Conservation (phyloP, 2,329 filamentous ascomycete genomes). For the Ophiocordyceps australis region DNA sequence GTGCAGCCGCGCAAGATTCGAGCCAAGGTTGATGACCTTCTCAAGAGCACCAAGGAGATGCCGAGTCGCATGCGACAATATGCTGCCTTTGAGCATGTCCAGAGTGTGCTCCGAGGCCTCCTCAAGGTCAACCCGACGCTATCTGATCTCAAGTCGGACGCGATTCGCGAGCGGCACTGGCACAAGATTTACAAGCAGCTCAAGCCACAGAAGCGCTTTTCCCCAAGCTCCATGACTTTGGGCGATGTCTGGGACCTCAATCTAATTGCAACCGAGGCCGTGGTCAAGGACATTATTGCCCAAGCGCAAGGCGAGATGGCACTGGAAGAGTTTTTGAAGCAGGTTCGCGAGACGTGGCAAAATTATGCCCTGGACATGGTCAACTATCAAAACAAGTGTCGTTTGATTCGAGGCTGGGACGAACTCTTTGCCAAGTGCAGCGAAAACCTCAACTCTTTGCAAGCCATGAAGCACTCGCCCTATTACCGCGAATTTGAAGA, state of each 20-base stretch:
- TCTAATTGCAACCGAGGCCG: conserved; percentile 65
- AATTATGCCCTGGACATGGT: conserved; percentile 89
- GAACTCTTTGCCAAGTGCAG: conserved; percentile 97
- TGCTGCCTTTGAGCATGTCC: conserved; percentile 97
- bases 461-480: conserved; percentile 96
- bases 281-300: conserved; percentile 83
- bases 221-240: conserved; percentile 84
- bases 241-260: conserved; percentile 98
- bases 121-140: conserved; percentile 83
- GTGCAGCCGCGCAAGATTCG: conserved; percentile 89
- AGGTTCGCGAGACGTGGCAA: conserved; percentile 92
- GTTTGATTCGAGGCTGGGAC: conserved; percentile 93
- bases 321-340: conserved; percentile 88
- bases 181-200: conserved; percentile 93
- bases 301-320: conserved; percentile 98
- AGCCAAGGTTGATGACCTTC: conserved; percentile 71
- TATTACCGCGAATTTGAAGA: conserved; percentile 99
- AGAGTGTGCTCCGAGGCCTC: conserved; percentile 71
- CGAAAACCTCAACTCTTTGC: conserved; percentile 90
- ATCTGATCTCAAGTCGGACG: conserved; percentile 85
- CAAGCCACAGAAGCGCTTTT: conserved; percentile 85
- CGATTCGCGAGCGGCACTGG: conserved; percentile 93
- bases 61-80: conserved; percentile 98
- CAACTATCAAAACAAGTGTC: conserved; percentile 95
- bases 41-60: conserved; percentile 99